These are phyloP conservation scores for Inga oerstediana DNA, from an alignment of 306 rosid genomes.

Conservation along the genomic window DNA sequence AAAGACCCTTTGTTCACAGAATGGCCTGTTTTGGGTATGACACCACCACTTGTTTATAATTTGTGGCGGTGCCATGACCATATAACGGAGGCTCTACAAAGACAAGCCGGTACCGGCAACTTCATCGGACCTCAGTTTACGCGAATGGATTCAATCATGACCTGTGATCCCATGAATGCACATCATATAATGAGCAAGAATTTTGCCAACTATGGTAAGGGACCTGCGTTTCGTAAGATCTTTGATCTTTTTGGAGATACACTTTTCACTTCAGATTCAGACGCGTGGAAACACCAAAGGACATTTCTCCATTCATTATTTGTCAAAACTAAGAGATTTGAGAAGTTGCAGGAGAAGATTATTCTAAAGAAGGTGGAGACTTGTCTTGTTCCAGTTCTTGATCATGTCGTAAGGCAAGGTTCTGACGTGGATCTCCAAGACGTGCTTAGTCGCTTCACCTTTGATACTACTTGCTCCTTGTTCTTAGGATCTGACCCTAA, in stretches of 20 bases:
- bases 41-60: slow-evolving; percentile 6
- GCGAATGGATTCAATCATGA: background rate
- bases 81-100: background rate
- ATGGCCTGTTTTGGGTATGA: slow-evolving; percentile 44
- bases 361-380: background rate
- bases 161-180: slow-evolving; percentile 47
- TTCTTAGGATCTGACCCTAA: background rate
- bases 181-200: slow-evolving; percentile 31
- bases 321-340: background rate
- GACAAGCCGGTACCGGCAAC: slow-evolving; percentile 26
- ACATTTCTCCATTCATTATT: background rate
- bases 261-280: slow-evolving; percentile 17
- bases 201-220: slow-evolving; percentile 27
- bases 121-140: slow-evolving; percentile 46
- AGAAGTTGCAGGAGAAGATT: background rate
- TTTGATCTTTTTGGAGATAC: slow-evolving; percentile 24
- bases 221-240: slow-evolving; percentile 21
- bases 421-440: background rate
- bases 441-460: background rate
- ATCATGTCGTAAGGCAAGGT: background rate
- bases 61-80: slow-evolving; percentile 28
- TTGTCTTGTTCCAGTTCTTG: background rate
- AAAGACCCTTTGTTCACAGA: background rate
- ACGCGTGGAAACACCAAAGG: slow-evolving; percentile 30
- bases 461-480: background rate